Base-by-base conservation (phyloP, 176 grass and related monocot species). In the Triticum turgidum region DNA sequence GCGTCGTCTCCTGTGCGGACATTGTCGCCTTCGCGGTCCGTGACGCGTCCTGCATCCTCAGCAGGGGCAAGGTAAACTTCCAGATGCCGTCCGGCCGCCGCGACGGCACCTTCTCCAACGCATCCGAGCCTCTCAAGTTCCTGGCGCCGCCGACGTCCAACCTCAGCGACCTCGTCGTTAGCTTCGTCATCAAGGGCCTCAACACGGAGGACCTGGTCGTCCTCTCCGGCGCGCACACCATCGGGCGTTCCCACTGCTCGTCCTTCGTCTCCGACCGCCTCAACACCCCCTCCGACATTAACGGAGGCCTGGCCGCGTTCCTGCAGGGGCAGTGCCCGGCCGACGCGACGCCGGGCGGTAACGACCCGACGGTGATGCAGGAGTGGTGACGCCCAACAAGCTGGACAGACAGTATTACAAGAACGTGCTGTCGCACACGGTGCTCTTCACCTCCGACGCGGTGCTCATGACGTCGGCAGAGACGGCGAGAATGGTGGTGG, bases 251-350 rank as follows among this genome's bases (percentile, higher is more conserved):
- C 9, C 87, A 80, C 56, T 94, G 92, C 78, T 56, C 58, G 0
- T 89, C 85, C 47, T 92, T 94, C 84, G 18, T 59, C 18, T 59
- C 51, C 15, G 51, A 54, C 42, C 72, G 72, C 13, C 42, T 75
- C 42, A 4, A 75, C 3, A 27, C 42, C 13, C 72, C 72, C 72
- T 75, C 72, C 24, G 42, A 51, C 42, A 75, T 75, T 42, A 75
- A 75, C 24, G 24, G 3, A 13, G 72, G 13, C 42, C 13, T 75
- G 7, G 72, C 72, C 3, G 45, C 42, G 7, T 75, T 75, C 72
- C 72, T 75, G 14, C 7, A 42, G 7, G 15, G 42, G 3, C 72
- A 75, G 72, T 75, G 72, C 72, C 71, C 24, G 6, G 72, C 24
- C 72, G 24, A 75, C 42, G 72, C 72, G 7, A 75, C 72, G 0